Evolutionary conservation across 768 basidiomycete genomes (phyloP).

Genomic region (Collybiopsis confluens): DNA sequence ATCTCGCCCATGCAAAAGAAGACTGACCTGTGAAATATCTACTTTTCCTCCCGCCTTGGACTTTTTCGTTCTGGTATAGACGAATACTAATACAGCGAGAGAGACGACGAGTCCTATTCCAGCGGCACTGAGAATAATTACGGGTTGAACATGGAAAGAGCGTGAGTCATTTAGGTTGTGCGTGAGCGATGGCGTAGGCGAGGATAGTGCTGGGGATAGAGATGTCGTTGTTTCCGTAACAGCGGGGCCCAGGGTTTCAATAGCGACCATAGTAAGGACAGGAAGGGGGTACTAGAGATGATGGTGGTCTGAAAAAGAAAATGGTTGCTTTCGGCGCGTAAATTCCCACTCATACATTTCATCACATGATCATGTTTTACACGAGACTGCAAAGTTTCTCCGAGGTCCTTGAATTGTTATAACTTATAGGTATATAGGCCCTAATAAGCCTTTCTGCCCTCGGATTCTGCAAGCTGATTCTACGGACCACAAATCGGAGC

Average conservation of each 20-base stretch:
- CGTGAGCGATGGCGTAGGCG: not conserved
- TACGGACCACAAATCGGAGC: too few species aligned
- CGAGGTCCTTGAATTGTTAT: too few species aligned
- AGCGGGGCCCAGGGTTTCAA: not conserved
- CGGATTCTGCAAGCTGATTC: too few species aligned
- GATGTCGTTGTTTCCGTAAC: not conserved
- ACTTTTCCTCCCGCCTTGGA: too few species aligned
- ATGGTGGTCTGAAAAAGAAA: not conserved
- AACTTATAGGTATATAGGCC: too few species aligned
- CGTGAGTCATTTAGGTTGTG: not conserved
- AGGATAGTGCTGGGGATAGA: not conserved
- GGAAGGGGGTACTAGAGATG: not conserved
- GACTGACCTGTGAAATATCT: too few species aligned
- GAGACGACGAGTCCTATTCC: not conserved
- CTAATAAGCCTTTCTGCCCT: too few species aligned
- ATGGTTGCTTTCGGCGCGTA: too few species aligned
- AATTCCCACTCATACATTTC: too few species aligned
- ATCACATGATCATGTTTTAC: too few species aligned
- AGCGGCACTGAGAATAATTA: not conserved
- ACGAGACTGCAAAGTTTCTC: too few species aligned
- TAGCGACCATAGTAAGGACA: constrained; percentile 1
- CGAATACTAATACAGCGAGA: not conserved
- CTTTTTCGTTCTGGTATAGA: not conserved
- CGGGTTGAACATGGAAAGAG: not conserved
- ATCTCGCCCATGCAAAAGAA: too few species aligned